Evolutionary conservation across 2,329 filamentous ascomycete species (phyloP).

Genomic region (Xylogone sp.): DNA sequence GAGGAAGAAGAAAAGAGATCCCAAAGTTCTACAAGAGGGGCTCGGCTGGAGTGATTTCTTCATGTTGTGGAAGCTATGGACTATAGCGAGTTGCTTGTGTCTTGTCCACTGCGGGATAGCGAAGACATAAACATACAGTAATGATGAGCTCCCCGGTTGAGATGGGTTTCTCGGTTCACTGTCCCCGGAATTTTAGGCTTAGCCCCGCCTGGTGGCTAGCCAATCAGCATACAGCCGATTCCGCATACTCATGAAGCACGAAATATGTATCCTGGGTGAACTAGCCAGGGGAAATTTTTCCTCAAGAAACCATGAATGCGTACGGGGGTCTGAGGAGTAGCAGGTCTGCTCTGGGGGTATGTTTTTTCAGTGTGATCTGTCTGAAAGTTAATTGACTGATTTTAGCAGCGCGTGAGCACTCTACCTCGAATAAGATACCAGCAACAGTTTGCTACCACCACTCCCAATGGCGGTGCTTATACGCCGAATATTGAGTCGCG

Average conservation of each 20-base stretch:
- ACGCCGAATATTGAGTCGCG: slow-evolving; percentile 25
- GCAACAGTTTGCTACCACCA: slow-evolving; percentile 25
- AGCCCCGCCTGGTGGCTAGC: neutral
- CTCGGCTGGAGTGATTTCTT: too few species aligned
- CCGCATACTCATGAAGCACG: slow-evolving; percentile 2
- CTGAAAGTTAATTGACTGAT: slow-evolving; percentile 13
- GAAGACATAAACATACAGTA: too few species aligned
- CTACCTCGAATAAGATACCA: slow-evolving; percentile 13
- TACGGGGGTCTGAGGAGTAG: slow-evolving; percentile 25
- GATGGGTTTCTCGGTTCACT: neutral
- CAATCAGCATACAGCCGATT: slow-evolving; percentile 3
- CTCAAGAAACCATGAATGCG: slow-evolving; percentile 21
- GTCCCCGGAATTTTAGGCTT: slow-evolving; percentile 1
- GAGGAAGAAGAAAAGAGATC: too few species aligned
- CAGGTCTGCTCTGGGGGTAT: slow-evolving; percentile 26
- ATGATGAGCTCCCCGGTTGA: too few species aligned
- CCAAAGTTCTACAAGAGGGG: too few species aligned
- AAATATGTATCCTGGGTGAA: neutral
- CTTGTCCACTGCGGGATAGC: too few species aligned
- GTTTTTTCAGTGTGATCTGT: neutral
- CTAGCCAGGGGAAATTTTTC: slow-evolving; percentile 1
- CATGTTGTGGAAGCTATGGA: too few species aligned
- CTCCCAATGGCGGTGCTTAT: slow-evolving; percentile 13
- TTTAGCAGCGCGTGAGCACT: slow-evolving; percentile 13
- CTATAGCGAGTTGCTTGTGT: too few species aligned